Conservation (phyloP, 1,284 basidiomycete genomes). For the Boletus sp. region DNA sequence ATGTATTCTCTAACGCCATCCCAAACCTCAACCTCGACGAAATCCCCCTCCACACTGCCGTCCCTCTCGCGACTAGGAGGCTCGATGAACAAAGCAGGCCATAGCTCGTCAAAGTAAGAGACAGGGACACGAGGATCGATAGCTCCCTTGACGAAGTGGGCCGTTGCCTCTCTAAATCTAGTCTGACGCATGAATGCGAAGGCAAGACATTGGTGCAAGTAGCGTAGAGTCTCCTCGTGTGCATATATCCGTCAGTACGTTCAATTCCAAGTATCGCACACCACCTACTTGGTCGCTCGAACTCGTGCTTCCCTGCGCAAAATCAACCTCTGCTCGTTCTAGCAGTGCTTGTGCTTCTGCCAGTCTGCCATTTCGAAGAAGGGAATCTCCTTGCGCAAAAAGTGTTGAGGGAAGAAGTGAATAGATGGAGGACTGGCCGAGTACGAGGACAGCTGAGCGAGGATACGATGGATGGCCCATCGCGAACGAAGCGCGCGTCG, state of each 20-base stretch:
- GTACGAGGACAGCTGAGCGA: slow-evolving; percentile 60
- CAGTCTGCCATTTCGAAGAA: slow-evolving; percentile 61
- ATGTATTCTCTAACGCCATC: slow-evolving; percentile 65
- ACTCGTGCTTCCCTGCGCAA: slow-evolving; percentile 9
- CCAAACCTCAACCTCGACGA: slow-evolving; percentile 58
- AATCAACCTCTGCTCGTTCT: slow-evolving; percentile 34
- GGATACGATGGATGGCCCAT: slow-evolving; percentile 43
- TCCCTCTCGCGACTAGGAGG: slow-evolving; percentile 1
- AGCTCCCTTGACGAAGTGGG: slow-evolving; percentile 64
- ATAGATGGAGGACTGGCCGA: slow-evolving; percentile 58
- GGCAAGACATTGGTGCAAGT: slow-evolving; percentile 74
- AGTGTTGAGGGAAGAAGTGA: slow-evolving; percentile 70
- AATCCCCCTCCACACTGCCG: slow-evolving; percentile 47
- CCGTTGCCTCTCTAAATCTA: slow-evolving; percentile 73
- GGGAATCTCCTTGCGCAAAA: slow-evolving; percentile 67
- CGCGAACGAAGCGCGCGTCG: too few relatives aligned
- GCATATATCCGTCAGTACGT: slow-evolving; percentile 3
- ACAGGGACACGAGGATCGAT: slow-evolving; percentile 74
- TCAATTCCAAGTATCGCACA: neutral
- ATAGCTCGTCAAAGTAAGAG: slow-evolving; percentile 71
- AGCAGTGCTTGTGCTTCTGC: slow-evolving; percentile 63
- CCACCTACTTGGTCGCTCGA: slow-evolving; percentile 13
- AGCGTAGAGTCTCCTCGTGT: slow-evolving; percentile 63
- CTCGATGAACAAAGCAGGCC: slow-evolving; percentile 51
- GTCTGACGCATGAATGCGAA: slow-evolving; percentile 71